Evolutionary conservation across 2,329 filamentous ascomycete species (phyloP).

Genomic region (Myrmaecium sp.): DNA sequence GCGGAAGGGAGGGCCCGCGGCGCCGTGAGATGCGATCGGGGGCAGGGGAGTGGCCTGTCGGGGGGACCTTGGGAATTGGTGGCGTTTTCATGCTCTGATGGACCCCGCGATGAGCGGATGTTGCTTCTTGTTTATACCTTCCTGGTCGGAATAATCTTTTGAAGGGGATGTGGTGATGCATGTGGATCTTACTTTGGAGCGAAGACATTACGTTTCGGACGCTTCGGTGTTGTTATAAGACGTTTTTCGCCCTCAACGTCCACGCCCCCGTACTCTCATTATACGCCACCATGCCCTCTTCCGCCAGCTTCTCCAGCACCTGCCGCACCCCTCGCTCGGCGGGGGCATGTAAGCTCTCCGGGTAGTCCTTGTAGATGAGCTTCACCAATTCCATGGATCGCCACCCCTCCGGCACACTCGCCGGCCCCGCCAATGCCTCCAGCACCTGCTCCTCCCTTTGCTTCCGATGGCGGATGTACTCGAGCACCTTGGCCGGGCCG

Average conservation of each 20-base stretch:
- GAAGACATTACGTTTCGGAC: no score
- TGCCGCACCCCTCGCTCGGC: conserved; percentile 62
- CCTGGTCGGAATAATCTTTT: no score
- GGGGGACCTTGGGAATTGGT: no score
- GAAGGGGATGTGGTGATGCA: no score
- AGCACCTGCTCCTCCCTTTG: conserved; percentile 45
- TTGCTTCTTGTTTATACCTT: no score
- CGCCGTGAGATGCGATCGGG: conserved; percentile 4
- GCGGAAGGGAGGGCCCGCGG: conserved; percentile 6
- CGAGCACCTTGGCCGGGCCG: conserved; percentile 51
- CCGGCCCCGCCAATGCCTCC: conserved; percentile 12
- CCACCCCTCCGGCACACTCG: conserved; percentile 32
- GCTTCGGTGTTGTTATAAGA: no score
- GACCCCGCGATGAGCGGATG: no score
- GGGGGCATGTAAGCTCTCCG: conserved; percentile 55
- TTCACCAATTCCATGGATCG: conserved; percentile 70
- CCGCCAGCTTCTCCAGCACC: conserved; percentile 61
- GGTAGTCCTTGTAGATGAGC: conserved; percentile 67
- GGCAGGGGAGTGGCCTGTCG: no score
- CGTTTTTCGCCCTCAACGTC: conserved; percentile 16
- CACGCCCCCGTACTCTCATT: conserved; percentile 17
- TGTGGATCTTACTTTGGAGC: no score
- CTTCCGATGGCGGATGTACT: conserved; percentile 71
- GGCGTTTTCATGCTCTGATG: no score
- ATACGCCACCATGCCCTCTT: conserved; percentile 48